Evolutionary conservation across 2,329 filamentous ascomycete genomes (phyloP), one percentile per base, ranked within the genome.

Genomic region (Fusarium sarcochroum): DNA sequence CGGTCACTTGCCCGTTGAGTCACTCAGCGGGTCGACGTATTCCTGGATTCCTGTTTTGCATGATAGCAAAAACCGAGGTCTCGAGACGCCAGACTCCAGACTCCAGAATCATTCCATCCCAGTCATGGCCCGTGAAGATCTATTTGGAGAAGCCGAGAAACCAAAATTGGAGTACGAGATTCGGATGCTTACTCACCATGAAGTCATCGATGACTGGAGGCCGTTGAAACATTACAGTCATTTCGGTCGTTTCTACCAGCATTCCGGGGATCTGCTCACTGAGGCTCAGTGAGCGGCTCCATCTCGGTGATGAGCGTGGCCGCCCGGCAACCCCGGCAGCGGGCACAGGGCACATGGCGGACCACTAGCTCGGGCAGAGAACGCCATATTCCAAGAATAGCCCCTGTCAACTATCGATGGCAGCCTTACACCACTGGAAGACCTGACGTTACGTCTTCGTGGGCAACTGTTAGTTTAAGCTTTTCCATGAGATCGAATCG

Each of bases 321-420:
- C 67, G 58, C 53, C 67, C 70, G 72, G 71, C 54, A 62, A 59
- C 38, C 49, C 72, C 71, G 71, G 71, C 61, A 65, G 51, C 51
- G 61, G 61, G 56, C 64, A 63, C 48, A 54, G 61, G 56, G 58
- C 71, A 61, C 48, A 56, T 51, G 54, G 63, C 42, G 56, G 52
- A 50, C 53, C 59, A 47, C 71, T 62, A 69, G 57, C 53, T 55
- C 37, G 50, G 63, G 49, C 32, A 45, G 57, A 63, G 66, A 57
- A 66, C 60, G 60, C 58, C 57, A 59, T 63, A 49, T 69, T 67
- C 66, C 71, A 73, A 73, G 66, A 73, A 73, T 73, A 73, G 71
- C 65, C 63, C 63, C 57, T 65, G 58, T 59, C 66, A 58, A 51
- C 45, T 58, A 40, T 53, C 30, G 52, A 49, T 51, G 50, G 47